phyloP scores from a whole-genome alignment of 1,139 yeast genomes.

The Blastobotrys elegans region DNA sequence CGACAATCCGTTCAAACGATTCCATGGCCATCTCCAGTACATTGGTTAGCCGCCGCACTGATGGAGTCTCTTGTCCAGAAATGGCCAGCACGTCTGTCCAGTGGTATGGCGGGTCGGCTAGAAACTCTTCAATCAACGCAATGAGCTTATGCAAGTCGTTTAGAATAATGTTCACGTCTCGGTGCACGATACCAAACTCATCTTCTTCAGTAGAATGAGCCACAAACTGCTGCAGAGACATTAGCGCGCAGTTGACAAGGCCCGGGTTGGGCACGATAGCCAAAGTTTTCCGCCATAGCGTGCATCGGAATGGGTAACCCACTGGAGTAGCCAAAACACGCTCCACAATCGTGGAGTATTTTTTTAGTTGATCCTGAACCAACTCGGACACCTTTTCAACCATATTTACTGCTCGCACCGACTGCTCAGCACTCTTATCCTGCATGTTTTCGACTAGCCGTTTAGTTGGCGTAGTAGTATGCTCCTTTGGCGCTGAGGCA shows the following conservation, averaged over 20 bases:
- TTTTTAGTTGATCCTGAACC: conserved; percentile 8
- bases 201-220: conserved; percentile 35
- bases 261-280: conserved; percentile 28
- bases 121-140: conserved; percentile 24
- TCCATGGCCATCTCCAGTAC: conserved; percentile 22
- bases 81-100: conserved; percentile 32
- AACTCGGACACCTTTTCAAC: conserved; percentile 10
- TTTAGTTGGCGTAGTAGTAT: conserved; percentile 7
- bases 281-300: conserved; percentile 29
- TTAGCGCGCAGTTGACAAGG: conserved; percentile 27
- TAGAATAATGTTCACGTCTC: conserved; percentile 34
- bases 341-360: conserved; percentile 16
- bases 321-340: conserved; percentile 19
- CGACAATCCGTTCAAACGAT: conserved; percentile 29
- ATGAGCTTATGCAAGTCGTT: conserved; percentile 28
- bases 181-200: conserved; percentile 37
- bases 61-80: conserved; percentile 16
- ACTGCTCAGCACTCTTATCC: conserved; percentile 26
- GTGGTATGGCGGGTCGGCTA: conserved; percentile 32
- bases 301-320: conserved; percentile 28
- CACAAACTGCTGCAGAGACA: conserved; percentile 29
- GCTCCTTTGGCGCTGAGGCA: conserved; percentile 4
- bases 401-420: conserved; percentile 18
- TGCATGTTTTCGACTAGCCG: conserved; percentile 24
- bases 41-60: conserved; percentile 16